Conservation (phyloP, 495 filamentous ascomycete species). For the Penicillium parvum region DNA sequence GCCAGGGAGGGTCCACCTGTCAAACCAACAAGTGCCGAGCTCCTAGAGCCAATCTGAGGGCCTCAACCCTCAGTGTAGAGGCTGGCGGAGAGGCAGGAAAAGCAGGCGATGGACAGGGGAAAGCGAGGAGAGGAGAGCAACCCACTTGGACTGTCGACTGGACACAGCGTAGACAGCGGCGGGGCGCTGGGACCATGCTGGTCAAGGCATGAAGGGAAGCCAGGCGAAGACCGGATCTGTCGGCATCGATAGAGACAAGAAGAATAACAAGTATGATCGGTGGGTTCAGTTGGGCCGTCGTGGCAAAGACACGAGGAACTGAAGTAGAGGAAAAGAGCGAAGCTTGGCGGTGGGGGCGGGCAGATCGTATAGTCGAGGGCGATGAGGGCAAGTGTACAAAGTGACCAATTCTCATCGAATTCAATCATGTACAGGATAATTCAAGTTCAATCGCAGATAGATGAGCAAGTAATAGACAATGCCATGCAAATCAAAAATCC, state of each 20-base stretch:
- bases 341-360: no score
- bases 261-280: conserved; percentile 9
- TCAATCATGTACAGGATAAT: no score
- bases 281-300: no score
- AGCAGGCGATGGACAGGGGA: background rate
- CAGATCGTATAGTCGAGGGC: no score
- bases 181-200: conserved; percentile 41
- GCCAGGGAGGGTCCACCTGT: no score
- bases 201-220: conserved; percentile 13
- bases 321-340: background rate
- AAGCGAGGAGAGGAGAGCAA: conserved; percentile 2
- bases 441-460: no score
- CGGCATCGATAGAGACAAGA: conserved; percentile 10
- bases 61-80: no score
- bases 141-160: conserved; percentile 25
- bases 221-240: conserved; percentile 7
- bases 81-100: background rate
- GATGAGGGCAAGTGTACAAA: no score
- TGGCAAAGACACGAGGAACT: no score
- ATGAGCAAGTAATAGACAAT: conserved; percentile 1
- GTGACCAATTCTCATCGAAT: no score
- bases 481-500: conserved; percentile 4
- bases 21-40: no score
- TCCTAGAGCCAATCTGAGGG: no score
- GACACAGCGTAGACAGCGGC: conserved; percentile 35